Evolutionary conservation across 495 filamentous ascomycete genomes (phyloP), one percentile per base, ranked within the genome.

Genomic region (Staphylotrichum tortipilum): DNA sequence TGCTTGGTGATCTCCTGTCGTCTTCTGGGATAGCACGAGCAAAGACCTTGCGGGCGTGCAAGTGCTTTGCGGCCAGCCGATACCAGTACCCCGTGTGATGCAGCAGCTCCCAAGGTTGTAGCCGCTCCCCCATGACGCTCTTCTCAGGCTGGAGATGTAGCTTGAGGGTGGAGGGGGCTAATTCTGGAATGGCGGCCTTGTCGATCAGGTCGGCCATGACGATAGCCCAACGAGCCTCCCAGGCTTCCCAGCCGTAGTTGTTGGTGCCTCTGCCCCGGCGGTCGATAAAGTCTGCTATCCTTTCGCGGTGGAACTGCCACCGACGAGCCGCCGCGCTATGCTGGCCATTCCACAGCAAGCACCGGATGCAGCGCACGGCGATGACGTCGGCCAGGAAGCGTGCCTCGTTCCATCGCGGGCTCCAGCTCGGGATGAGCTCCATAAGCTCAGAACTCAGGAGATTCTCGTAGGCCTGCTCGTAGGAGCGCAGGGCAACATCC

Each of bases 41-140:
- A 40, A 84, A 67, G 3, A 44, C 62, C 40, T 78, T 75, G 17
- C 89, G 79, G 17, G 70, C 61, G 38, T 76, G 75, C 3, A 81
- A 66, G 55, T 88, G 82, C 42, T 79, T 81, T 0, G 84, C 79
- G 2, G 88, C 82, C 12, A 80, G 62, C 22, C 81, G 77, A 44
- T 86, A 79, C 86, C 90, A 96, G 61, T 94, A 96, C 0, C 89
- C 90, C 11, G 84, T 69, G 55, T 96, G 90, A 50, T 95, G 89
- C 5, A 96, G 73, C 10, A 80, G 66, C 47, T 96, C 84, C 80
- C 82, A 90, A 0, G 89, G 86, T 33, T 76, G 74, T 9, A 89
- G 65, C 36, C 78, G 70, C 56, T 94, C 88, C 6, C 78, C 71
- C 29, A 81, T 69, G 17, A 82, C 67, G 3, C 68, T 69, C 63